Percentiles rank a stretch among this genome's conserved stretches.
Evolutionary conservation across 331 rosid species (phyloP).

Genomic region (Arachis monticola): DNA sequence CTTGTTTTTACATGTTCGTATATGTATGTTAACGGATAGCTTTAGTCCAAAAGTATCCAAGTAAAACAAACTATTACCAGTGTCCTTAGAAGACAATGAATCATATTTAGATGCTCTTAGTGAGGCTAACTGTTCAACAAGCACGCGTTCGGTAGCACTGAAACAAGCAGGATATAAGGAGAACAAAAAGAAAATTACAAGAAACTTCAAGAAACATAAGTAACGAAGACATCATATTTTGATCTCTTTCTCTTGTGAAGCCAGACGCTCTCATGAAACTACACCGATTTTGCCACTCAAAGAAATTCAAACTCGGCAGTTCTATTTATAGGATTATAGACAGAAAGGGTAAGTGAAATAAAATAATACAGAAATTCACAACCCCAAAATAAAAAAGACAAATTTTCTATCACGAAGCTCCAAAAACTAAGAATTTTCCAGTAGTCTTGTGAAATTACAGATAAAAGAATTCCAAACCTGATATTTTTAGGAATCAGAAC

Average conservation of each 20-base stretch:
- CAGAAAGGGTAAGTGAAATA: background rate
- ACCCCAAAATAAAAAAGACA: slow-evolving; percentile 16
- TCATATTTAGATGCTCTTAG: slow-evolving; percentile 54
- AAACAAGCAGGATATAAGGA: slow-evolving; percentile 33
- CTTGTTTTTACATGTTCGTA: background rate
- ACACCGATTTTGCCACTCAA: slow-evolving; percentile 7
- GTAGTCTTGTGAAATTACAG: background rate
- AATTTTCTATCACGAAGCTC: background rate
- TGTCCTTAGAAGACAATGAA: slow-evolving; percentile 44
- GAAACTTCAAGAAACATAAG: slow-evolving; percentile 11
- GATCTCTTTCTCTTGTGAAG: background rate
- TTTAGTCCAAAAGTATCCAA: slow-evolving; percentile 14
- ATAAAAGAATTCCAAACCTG: slow-evolving; percentile 56
- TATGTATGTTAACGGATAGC: slow-evolving; percentile 19
- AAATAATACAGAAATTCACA: slow-evolving; percentile 21
- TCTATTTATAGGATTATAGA: slow-evolving; percentile 25
- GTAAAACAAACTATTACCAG: slow-evolving; percentile 45
- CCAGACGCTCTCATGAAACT: slow-evolving; percentile 5
- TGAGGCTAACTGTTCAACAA: slow-evolving; percentile 71
- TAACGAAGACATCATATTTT: background rate
- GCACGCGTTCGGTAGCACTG: slow-evolving; percentile 69
- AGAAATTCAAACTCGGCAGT: background rate
- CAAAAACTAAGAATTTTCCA: slow-evolving; percentile 6
- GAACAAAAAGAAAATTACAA: slow-evolving; percentile 30
- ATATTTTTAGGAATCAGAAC: slow-evolving; percentile 76